These are phyloP conservation scores for Cladosporium sphaerospermum DNA, from an alignment of 2,329 filamentous ascomycete genomes.

Conservation along the genomic window DNA sequence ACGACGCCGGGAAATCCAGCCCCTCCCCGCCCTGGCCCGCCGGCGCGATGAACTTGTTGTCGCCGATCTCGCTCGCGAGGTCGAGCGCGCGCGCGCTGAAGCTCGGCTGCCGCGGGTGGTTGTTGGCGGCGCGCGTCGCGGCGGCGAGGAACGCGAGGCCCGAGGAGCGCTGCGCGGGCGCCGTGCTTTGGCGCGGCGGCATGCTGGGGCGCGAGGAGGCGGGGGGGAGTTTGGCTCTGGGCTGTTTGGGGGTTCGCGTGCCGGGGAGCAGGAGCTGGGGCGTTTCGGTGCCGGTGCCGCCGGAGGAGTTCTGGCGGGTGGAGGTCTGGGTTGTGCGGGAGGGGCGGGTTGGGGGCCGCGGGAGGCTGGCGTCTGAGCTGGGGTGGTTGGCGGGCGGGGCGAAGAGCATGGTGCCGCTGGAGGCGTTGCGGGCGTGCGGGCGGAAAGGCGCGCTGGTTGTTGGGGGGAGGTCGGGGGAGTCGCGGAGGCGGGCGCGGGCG, in stretches of 20 bases:
- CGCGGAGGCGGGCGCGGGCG: slow-evolving; percentile 19
- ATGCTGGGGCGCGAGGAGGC: slow-evolving; percentile 6
- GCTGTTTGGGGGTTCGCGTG: slow-evolving; percentile 32
- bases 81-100: slow-evolving; percentile 58
- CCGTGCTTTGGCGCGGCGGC: slow-evolving; percentile 20
- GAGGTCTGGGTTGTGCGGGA: slow-evolving; percentile 17
- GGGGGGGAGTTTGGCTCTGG: slow-evolving; percentile 43
- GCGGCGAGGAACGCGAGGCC: slow-evolving; percentile 23
- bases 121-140: slow-evolving; percentile 14
- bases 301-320: slow-evolving; percentile 22
- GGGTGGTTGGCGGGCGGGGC: slow-evolving; percentile 49
- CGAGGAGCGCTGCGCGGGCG: slow-evolving; percentile 10
- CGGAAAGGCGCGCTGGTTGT: slow-evolving; percentile 29
- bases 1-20: slow-evolving; percentile 25
- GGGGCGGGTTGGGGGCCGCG: slow-evolving; percentile 22
- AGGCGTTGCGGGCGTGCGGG: slow-evolving; percentile 67
- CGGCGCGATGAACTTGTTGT: slow-evolving; percentile 51
- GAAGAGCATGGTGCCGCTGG: slow-evolving; percentile 77
- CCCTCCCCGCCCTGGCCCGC: slow-evolving; percentile 32
- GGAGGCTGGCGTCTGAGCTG: slow-evolving; percentile 31
- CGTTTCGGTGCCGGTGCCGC: slow-evolving; percentile 36
- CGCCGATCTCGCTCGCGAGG: slow-evolving; percentile 65
- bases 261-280: slow-evolving; percentile 12
- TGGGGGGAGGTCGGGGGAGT: slow-evolving; percentile 20
- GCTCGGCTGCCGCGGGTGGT: slow-evolving; percentile 48